These are phyloP conservation scores for Pleurotus giganteus DNA, from an alignment of 768 basidiomycete genomes.

Conservation along the genomic window DNA sequence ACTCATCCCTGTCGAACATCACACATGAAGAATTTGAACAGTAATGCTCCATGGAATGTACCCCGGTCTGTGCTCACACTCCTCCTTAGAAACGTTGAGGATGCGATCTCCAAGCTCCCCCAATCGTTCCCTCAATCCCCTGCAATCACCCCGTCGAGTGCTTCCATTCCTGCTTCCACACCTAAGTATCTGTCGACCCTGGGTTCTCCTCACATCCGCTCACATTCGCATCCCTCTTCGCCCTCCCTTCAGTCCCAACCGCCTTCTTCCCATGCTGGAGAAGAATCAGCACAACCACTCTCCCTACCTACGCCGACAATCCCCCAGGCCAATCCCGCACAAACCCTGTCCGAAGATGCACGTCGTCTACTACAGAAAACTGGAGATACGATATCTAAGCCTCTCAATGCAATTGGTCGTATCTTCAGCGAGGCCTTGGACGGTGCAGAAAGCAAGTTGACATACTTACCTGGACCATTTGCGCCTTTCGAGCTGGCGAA, in stretches of 20 bases:
- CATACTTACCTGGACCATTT: constrained; percentile 67
- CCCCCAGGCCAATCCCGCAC: constrained; percentile 28
- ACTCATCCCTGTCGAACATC: constrained; percentile 90
- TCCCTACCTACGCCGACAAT: constrained; percentile 46
- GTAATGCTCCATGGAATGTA: constrained; percentile 28
- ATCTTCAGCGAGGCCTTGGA: constrained; percentile 87
- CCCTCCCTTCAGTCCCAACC: constrained; percentile 12
- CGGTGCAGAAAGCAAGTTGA: constrained; percentile 61
- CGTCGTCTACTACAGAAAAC: constrained; percentile 84
- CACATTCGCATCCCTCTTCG: constrained; percentile 21
- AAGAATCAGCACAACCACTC: constrained; percentile 85
- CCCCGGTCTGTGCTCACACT: neutral
- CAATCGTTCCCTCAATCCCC: constrained; percentile 19
- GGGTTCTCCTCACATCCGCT: constrained; percentile 34
- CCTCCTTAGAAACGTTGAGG: constrained; percentile 46
- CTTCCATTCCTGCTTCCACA: constrained; percentile 12
- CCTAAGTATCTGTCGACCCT: constrained; percentile 26
- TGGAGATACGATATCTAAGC: constrained; percentile 87
- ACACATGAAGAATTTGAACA: constrained; percentile 90
- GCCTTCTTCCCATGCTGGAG: constrained; percentile 64
- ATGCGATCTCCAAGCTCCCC: constrained; percentile 49
- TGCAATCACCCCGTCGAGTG: constrained; percentile 11
- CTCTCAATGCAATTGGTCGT: constrained; percentile 83
- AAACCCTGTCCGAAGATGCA: constrained; percentile 67
- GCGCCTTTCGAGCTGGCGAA: constrained; percentile 64